Evolutionary conservation across 345 rosid genomes (phyloP).

Genomic region (Kernera saxatilis): DNA sequence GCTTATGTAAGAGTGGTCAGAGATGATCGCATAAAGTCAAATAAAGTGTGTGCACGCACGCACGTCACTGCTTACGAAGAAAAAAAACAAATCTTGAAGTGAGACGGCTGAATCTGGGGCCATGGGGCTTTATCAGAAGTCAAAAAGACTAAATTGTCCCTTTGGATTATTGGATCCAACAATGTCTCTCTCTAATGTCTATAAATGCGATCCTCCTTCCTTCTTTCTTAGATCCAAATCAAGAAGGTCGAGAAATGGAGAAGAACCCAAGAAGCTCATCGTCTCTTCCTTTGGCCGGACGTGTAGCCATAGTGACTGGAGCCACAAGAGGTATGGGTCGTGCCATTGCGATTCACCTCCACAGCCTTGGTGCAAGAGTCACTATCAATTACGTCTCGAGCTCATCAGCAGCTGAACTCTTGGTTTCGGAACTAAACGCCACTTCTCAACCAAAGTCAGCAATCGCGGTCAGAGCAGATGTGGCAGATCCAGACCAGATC

Average conservation of each 20-base stretch:
- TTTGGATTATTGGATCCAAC: not conserved
- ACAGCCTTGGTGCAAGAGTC: slow-evolving; percentile 55
- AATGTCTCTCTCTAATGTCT: not conserved
- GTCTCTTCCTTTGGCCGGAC: slow-evolving; percentile 40
- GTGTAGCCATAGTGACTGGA: slow-evolving; percentile 69
- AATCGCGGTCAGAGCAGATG: slow-evolving; percentile 44
- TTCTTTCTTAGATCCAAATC: not conserved
- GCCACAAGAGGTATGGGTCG: slow-evolving; percentile 68
- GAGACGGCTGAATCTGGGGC: not conserved
- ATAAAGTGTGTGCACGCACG: not conserved
- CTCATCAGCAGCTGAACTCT: slow-evolving; percentile 47
- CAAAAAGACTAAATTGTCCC: not conserved
- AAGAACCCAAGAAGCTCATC: not conserved
- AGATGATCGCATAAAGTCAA: not conserved
- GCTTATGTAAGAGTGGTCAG: not conserved
- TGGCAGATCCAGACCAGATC: slow-evolving; percentile 61
- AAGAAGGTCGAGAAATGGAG: slow-evolving; percentile 14
- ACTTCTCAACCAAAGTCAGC: slow-evolving; percentile 32
- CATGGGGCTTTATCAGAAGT: not conserved
- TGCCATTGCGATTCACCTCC: slow-evolving; percentile 50
- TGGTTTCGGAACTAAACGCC: slow-evolving; percentile 43
- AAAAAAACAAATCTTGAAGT: not conserved
- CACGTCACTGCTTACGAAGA: slow-evolving; percentile 27
- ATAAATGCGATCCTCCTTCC: not conserved
- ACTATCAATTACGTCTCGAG: slow-evolving; percentile 51